Evolutionary conservation across 345 rosid genomes (phyloP).

Genomic region (Sisymbrium altissimum): DNA sequence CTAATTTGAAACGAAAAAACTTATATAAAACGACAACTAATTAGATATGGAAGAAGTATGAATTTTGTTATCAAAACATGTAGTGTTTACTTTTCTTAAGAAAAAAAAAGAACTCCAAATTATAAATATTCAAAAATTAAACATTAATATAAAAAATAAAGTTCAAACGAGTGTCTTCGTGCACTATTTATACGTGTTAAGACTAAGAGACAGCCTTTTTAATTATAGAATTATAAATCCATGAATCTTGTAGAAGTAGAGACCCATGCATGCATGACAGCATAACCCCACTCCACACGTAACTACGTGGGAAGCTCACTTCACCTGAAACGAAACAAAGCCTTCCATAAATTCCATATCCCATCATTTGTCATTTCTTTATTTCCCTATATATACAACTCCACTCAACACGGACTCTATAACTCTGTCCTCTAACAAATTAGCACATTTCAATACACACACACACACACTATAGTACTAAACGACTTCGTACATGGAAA

Average conservation of each 20-base stretch:
- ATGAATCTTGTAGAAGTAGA: background rate
- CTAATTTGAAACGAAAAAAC: too few relatives aligned
- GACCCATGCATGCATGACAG: slow-evolving; percentile 36
- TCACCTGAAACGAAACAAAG: slow-evolving; percentile 25
- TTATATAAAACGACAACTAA: too few relatives aligned
- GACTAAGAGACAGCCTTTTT: background rate
- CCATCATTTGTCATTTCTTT: slow-evolving; percentile 1
- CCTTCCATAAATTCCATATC: background rate
- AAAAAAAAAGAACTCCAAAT: background rate
- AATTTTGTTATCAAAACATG: too few relatives aligned
- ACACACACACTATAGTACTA: background rate
- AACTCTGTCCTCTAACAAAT: background rate
- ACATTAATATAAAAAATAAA: background rate
- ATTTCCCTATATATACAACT: slow-evolving; percentile 25
- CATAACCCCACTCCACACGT: slow-evolving; percentile 19
- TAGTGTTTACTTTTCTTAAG: background rate
- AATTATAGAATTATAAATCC: background rate
- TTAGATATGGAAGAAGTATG: too few relatives aligned
- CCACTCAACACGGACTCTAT: background rate
- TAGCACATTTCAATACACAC: background rate
- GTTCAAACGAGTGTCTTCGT: background rate
- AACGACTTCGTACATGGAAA: slow-evolving; percentile 19
- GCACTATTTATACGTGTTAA: slow-evolving; percentile 2
- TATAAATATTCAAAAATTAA: background rate
- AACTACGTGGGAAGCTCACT: slow-evolving; percentile 32